phyloP scores from a whole-genome alignment of 1,284 basidiomycete species.

The Leccinum ponderosum region DNA sequence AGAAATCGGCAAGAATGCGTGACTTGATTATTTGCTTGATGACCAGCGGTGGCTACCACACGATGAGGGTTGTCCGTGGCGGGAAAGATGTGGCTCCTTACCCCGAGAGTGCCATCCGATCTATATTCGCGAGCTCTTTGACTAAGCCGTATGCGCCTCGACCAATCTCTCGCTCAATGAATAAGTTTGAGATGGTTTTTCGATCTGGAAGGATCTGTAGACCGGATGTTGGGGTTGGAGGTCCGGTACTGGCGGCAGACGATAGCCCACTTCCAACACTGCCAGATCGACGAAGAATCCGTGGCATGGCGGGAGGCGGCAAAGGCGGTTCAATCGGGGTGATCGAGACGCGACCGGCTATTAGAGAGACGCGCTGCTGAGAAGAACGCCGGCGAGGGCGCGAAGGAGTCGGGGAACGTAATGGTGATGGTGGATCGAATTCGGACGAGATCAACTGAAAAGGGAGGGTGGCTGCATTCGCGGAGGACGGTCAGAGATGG shows the following conservation, averaged over 20 bases:
- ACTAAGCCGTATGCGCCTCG: slow-evolving; percentile 98
- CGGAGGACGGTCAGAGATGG: slow-evolving; percentile 23
- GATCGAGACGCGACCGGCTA: slow-evolving; percentile 76
- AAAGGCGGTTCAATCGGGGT: slow-evolving; percentile 69
- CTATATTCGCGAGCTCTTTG: slow-evolving; percentile 84
- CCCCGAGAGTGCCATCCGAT: slow-evolving; percentile 76
- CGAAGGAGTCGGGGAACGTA: slow-evolving; percentile 48
- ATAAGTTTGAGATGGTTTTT: slow-evolving; percentile 74
- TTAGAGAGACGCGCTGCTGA: slow-evolving; percentile 77
- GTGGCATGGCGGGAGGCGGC: slow-evolving; percentile 56
- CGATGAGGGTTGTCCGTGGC: slow-evolving; percentile 17
- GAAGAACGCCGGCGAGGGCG: slow-evolving; percentile 74
- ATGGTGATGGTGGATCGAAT: slow-evolving; percentile 28
- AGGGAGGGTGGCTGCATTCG: slow-evolving; percentile 13
- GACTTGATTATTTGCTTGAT: slow-evolving; percentile 99
- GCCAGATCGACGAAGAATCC: slow-evolving; percentile 58
- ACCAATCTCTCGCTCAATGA: slow-evolving; percentile 86
- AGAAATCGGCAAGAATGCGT: slow-evolving; percentile 97
- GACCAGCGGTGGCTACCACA: slow-evolving; percentile 66
- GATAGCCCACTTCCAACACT: slow-evolving; percentile 65
- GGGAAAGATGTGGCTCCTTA: slow-evolving; percentile 44
- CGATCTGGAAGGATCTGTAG: slow-evolving; percentile 54
- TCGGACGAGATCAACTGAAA: slow-evolving; percentile 21
- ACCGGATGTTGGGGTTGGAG: slow-evolving; percentile 57
- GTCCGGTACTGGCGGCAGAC: slow-evolving; percentile 54